phyloP scores from a whole-genome alignment of 163 green algal species.

The Volvox carteri region DNA sequence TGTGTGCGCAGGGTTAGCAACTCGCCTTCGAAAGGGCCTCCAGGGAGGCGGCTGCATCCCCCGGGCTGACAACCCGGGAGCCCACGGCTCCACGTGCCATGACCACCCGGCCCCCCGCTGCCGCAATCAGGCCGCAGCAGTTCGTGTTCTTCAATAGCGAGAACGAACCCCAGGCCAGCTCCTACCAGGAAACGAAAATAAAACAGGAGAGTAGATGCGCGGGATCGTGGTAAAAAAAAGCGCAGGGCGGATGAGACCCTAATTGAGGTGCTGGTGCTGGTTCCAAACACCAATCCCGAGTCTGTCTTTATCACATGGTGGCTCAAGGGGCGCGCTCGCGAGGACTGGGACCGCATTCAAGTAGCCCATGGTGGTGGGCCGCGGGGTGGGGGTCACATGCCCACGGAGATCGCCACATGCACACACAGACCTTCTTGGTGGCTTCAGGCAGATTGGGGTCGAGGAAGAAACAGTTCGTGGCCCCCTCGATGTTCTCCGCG shows the following conservation, averaged over 20 bases:
- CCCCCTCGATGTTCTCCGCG: slow-evolving; percentile 65
- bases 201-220: no score
- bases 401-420: no score
- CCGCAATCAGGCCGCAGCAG: slow-evolving; percentile 77
- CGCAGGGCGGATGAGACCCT: no score
- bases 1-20: no score
- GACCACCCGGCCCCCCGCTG: slow-evolving; percentile 60
- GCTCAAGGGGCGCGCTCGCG: no score
- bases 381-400: no score
- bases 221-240: no score
- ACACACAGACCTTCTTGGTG: slow-evolving; percentile 71
- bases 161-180: slow-evolving; percentile 90
- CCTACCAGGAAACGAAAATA: slow-evolving; percentile 66
- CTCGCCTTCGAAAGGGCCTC: slow-evolving; percentile 55
- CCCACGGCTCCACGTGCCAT: slow-evolving; percentile 76
- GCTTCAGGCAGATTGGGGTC: slow-evolving; percentile 62
- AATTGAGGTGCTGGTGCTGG: no score
- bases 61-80: slow-evolving; percentile 9
- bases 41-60: slow-evolving; percentile 45
- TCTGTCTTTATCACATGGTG: no score
- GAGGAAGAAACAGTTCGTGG: slow-evolving; percentile 74
- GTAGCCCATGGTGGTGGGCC: no score
- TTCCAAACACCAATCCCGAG: no score
- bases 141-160: slow-evolving; percentile 91
- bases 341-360: no score